Conservation (phyloP, 2,329 filamentous ascomycete species). For the Aspergillus oerlinghausenensis region DNA sequence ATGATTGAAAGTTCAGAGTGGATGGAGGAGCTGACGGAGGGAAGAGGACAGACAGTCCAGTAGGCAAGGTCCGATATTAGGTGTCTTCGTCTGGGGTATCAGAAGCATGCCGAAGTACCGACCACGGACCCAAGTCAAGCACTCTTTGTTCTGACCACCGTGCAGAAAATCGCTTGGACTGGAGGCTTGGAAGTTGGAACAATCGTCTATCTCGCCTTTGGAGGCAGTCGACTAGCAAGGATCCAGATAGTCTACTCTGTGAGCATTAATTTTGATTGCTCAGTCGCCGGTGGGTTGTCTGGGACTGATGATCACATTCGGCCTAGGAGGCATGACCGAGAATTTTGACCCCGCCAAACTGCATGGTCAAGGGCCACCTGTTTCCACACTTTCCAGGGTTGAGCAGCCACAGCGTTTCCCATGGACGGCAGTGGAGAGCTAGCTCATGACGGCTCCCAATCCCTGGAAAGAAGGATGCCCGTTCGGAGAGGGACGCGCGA, state of each 20-base stretch:
- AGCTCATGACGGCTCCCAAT: not conserved
- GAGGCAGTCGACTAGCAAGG: constrained; percentile 7
- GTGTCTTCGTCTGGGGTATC: constrained; percentile 24
- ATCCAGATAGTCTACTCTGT: not conserved
- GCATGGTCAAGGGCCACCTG: not conserved
- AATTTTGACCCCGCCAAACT: not conserved
- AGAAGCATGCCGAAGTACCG: constrained; percentile 15
- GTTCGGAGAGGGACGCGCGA: not conserved
- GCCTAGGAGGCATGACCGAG: not conserved
- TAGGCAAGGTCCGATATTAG: constrained; percentile 15
- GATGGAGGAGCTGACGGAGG: not conserved
- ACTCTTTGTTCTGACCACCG: not conserved
- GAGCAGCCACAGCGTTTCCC: not conserved
- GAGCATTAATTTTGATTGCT: not conserved
- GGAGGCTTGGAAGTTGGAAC: constrained; percentile 5
- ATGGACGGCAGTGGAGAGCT: not conserved
- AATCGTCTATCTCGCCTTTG: constrained; percentile 11
- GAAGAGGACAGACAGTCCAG: not conserved
- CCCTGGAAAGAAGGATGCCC: not conserved
- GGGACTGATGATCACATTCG: constrained; percentile 1
- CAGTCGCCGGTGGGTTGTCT: not conserved
- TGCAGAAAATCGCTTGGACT: constrained; percentile 18
- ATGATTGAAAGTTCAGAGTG: not conserved
- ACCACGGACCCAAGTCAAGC: not conserved
- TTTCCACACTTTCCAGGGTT: constrained; percentile 1